A percentile compares a stretch with the other conserved stretches of the same genome.
phyloP scores from a whole-genome alignment of 164 flowering plant species.

The Taxillus chinensis region DNA sequence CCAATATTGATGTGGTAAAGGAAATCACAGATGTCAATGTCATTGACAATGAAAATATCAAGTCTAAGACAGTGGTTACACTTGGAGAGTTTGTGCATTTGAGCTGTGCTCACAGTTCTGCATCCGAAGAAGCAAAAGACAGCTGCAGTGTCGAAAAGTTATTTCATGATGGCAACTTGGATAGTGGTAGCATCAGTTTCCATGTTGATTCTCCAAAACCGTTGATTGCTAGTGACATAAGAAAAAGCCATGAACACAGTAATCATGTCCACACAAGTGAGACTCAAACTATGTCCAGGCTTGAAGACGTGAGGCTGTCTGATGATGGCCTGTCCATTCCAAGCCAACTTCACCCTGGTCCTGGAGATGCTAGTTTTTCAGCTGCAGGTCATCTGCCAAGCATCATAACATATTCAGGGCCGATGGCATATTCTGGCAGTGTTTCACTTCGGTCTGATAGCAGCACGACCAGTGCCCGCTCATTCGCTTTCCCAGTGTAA shows the following conservation, averaged over 20 bases:
- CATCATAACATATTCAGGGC: slow-evolving; percentile 42
- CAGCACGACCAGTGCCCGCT: slow-evolving; percentile 69
- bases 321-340: slow-evolving; percentile 16
- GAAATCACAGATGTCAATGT: slow-evolving; percentile 1
- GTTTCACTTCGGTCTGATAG: slow-evolving; percentile 59
- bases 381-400: slow-evolving; percentile 31
- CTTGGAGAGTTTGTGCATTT: slow-evolving; percentile 6
- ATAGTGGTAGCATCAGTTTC: slow-evolving; percentile 34
- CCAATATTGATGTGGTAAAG: slow-evolving; percentile 6
- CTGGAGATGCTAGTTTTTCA: slow-evolving; percentile 51
- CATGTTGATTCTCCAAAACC: slow-evolving; percentile 27
- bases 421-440: slow-evolving; percentile 54
- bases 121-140: slow-evolving; percentile 14
- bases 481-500: slow-evolving; percentile 73
- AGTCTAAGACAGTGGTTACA: slow-evolving; percentile 13
- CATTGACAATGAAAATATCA: slow-evolving; percentile 12
- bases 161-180: slow-evolving; percentile 21
- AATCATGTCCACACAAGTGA: slow-evolving; percentile 13
- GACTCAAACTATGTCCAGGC: slow-evolving; percentile 10
- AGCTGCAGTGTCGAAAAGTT: slow-evolving; percentile 12
- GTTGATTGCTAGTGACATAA: slow-evolving; percentile 7
- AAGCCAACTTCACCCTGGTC: slow-evolving; percentile 22
- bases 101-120: neutral
- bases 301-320: slow-evolving; percentile 15
- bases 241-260: slow-evolving; percentile 12